A percentile compares a stretch with the other conserved stretches of the same genome.
These are phyloP conservation scores for Epichloe scottii DNA, from an alignment of 2,329 filamentous ascomycete genomes.

Conservation along the genomic window DNA sequence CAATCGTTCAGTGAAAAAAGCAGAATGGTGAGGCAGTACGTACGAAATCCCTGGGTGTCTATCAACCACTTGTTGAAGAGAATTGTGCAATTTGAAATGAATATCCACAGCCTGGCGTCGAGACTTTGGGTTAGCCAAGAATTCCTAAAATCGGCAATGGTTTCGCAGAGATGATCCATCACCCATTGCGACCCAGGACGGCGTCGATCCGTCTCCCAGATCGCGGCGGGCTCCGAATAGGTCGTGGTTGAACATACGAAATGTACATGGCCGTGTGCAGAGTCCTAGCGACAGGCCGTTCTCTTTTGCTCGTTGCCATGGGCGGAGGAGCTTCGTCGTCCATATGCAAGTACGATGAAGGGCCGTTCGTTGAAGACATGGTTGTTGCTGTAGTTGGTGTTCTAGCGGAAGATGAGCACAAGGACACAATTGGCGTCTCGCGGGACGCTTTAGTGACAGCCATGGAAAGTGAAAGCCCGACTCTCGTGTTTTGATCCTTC, in stretches of 20 bases:
- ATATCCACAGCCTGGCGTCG: conserved; percentile 55
- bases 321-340: conserved; percentile 14
- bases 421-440: background rate
- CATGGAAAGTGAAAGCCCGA: background rate
- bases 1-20: background rate
- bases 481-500: background rate
- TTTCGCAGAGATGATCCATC: background rate
- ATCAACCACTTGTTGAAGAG: conserved; percentile 90
- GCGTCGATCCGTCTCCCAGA: background rate
- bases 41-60: conserved; percentile 27
- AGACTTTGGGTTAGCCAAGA: background rate
- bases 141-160: background rate
- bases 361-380: conserved; percentile 1
- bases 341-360: background rate
- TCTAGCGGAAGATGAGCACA: background rate
- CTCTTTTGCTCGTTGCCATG: conserved; percentile 7
- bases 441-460: background rate
- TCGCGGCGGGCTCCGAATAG: background rate
- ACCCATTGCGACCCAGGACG: background rate
- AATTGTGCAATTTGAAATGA: conserved; percentile 74
- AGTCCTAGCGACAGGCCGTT: conserved; percentile 4
- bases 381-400: background rate
- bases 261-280: conserved; percentile 24
- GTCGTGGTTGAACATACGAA: conserved; percentile 12
- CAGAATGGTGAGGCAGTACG: conserved; percentile 2